phyloP scores from a whole-genome alignment of 306 rosid species.

The Trifolium repens region DNA sequence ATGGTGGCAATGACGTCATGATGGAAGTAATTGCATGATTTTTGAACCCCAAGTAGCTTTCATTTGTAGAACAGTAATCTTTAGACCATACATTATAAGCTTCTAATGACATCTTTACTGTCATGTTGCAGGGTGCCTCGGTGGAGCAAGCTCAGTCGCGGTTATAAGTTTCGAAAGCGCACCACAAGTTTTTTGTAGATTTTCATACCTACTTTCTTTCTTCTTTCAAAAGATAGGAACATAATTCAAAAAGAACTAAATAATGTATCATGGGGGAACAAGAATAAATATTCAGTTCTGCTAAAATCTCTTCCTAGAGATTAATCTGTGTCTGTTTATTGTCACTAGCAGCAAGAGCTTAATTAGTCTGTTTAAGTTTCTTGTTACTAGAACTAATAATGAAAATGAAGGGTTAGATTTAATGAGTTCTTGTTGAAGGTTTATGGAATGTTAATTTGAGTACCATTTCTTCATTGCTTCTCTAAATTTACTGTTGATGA shows the following conservation, averaged over 20 bases:
- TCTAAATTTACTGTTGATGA: neutral
- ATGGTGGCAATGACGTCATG: neutral
- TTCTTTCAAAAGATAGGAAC: conserved; percentile 24
- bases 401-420: neutral
- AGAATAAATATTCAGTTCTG: conserved; percentile 7
- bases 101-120: conserved; percentile 35
- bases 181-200: conserved; percentile 25
- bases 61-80: neutral
- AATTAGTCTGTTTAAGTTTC: neutral
- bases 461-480: neutral
- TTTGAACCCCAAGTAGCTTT: conserved; percentile 1
- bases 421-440: neutral
- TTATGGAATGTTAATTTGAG: conserved; percentile 2
- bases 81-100: neutral
- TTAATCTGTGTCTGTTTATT: neutral
- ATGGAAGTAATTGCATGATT: conserved; percentile 1
- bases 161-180: conserved; percentile 33
- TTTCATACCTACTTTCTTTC: neutral
- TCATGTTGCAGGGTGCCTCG: conserved; percentile 46
- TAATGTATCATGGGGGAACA: conserved; percentile 21
- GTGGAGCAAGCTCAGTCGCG: conserved; percentile 47
- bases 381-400: neutral
- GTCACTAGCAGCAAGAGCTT: neutral
- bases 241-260: conserved; percentile 1
- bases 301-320: conserved; percentile 4